phyloP scores from a whole-genome alignment of 495 filamentous ascomycete species.

The Filosporella fistucella region DNA sequence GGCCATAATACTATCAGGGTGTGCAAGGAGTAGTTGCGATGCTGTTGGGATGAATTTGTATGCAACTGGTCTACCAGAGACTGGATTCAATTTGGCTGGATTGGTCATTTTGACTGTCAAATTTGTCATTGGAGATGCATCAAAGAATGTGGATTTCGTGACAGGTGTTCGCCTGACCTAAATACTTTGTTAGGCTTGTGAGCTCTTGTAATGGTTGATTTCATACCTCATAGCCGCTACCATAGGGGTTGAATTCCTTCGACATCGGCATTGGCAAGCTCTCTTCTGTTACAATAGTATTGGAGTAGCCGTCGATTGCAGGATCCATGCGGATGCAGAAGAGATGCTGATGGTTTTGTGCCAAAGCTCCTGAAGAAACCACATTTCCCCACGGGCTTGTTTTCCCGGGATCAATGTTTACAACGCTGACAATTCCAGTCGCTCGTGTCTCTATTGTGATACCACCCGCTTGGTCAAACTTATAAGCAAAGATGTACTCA shows the following conservation, averaged over 20 bases:
- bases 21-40: slow-evolving; percentile 75
- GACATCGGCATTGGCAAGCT: slow-evolving; percentile 68
- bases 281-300: slow-evolving; percentile 66
- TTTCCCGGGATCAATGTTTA: slow-evolving; percentile 69
- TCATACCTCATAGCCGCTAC: slow-evolving; percentile 64
- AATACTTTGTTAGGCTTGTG: too few species aligned
- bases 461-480: slow-evolving; percentile 80
- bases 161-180: slow-evolving; percentile 53
- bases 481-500: slow-evolving; percentile 79
- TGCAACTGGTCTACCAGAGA: slow-evolving; percentile 70
- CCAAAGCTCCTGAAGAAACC: slow-evolving; percentile 79
- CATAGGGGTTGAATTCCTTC: slow-evolving; percentile 66
- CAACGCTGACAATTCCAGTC: slow-evolving; percentile 79
- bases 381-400: slow-evolving; percentile 74
- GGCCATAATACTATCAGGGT: slow-evolving; percentile 60
- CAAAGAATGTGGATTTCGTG: slow-evolving; percentile 52
- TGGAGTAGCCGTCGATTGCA: slow-evolving; percentile 67
- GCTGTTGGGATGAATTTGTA: slow-evolving; percentile 73
- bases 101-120: slow-evolving; percentile 80
- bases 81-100: slow-evolving; percentile 52
- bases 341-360: slow-evolving; percentile 83
- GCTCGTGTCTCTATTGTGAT: slow-evolving; percentile 74
- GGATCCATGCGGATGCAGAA: slow-evolving; percentile 89
- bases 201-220: too few species aligned
- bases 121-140: slow-evolving; percentile 57